Percentiles rank a stretch among this genome's conserved stretches.
Conservation (phyloP, 768 basidiomycete genomes). For the Tricholoma matsutake region DNA sequence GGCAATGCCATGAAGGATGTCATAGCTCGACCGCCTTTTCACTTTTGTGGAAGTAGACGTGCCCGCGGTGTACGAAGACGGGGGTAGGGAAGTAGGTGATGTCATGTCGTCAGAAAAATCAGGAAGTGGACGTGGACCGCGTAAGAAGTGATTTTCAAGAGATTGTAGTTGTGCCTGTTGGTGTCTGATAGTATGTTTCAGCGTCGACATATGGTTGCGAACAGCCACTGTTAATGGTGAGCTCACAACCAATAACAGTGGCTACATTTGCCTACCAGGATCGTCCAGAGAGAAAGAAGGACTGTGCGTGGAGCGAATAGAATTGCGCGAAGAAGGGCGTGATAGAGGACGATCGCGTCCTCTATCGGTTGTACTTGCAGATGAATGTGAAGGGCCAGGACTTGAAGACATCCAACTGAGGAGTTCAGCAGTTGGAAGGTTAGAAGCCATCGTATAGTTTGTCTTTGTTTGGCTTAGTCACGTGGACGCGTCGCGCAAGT, state of each 20-base stretch:
- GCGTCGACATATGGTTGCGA: slow-evolving; percentile 74
- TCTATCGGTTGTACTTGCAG: slow-evolving; percentile 11
- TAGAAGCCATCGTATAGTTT: background rate
- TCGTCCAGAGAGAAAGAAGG: slow-evolving; percentile 59
- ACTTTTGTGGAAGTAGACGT: slow-evolving; percentile 42
- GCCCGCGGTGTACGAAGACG: slow-evolving; percentile 25
- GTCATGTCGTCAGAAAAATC: slow-evolving; percentile 32
- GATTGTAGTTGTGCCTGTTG: slow-evolving; percentile 76
- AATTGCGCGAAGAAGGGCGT: slow-evolving; percentile 41
- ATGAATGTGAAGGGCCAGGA: slow-evolving; percentile 17
- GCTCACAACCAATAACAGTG: slow-evolving; percentile 19
- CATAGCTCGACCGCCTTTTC: slow-evolving; percentile 67
- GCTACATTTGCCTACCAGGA: slow-evolving; percentile 49
- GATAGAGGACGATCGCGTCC: slow-evolving; percentile 36
- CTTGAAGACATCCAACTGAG: slow-evolving; percentile 37
- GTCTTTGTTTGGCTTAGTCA: background rate
- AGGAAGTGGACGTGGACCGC: slow-evolving; percentile 60
- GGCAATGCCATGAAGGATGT: slow-evolving; percentile 65
- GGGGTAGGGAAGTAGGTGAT: slow-evolving; percentile 31
- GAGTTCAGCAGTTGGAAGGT: no score
- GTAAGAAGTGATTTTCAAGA: slow-evolving; percentile 66
- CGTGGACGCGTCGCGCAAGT: background rate
- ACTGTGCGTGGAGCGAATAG: slow-evolving; percentile 51
- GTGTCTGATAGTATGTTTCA: slow-evolving; percentile 81
- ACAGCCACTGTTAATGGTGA: slow-evolving; percentile 53